Percentiles rank a stretch among this genome's conserved stretches.
These are phyloP conservation scores for Rhynchospora pubera DNA, from an alignment of 176 grass and related monocot species.

Conservation along the genomic window DNA sequence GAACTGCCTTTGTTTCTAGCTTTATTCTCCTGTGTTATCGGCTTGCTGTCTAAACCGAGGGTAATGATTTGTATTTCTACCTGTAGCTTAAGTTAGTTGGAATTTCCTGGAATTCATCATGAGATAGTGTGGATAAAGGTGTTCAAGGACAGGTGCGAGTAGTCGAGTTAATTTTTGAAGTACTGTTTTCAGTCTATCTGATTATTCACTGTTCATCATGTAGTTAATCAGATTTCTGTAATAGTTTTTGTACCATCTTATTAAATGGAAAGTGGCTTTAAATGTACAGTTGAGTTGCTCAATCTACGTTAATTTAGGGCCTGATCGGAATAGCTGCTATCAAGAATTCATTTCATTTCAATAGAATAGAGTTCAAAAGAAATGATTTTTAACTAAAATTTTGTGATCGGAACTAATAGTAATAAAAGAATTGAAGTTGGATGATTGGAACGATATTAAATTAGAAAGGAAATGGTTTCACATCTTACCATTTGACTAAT, in stretches of 20 bases:
- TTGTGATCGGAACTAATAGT: no score
- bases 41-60: not conserved
- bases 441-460: no score
- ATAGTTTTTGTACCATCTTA: not conserved
- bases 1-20: not conserved
- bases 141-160: not conserved
- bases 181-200: not conserved
- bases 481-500: no score
- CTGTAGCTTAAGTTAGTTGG: constrained; percentile 1
- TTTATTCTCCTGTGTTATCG: not conserved
- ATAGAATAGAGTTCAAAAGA: no score
- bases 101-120: not conserved
- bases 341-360: no score
- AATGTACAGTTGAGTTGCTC: no score
- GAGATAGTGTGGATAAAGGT: not conserved
- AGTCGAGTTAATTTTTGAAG: not conserved
- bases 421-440: no score
- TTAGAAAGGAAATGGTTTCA: no score
- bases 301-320: no score
- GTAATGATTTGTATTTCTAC: not conserved
- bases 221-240: not conserved
- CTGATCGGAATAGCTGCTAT: no score
- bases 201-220: not conserved
- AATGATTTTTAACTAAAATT: no score
- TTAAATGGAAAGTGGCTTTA: not conserved